phyloP scores from a whole-genome alignment of 2,329 filamentous ascomycete genomes.

The Cercospora sp. region DNA sequence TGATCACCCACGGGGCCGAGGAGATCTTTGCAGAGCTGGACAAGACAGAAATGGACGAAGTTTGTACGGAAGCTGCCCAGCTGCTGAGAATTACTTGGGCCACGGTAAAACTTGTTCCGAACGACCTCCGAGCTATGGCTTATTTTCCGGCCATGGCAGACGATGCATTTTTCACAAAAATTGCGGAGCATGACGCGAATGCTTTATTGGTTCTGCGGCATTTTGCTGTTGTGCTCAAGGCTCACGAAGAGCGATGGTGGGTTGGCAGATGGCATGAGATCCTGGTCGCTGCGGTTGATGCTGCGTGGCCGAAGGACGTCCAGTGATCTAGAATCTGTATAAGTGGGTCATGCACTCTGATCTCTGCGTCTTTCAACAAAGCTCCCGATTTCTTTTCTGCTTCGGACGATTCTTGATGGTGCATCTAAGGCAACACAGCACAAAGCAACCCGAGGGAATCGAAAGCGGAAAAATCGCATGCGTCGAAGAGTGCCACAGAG shows the following conservation, averaged over 20 bases:
- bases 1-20: not conserved
- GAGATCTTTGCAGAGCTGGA: slow-evolving; percentile 12
- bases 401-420: not conserved
- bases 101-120: slow-evolving; percentile 9
- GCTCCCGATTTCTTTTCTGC: not conserved
- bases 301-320: not conserved
- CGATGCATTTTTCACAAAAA: slow-evolving; percentile 28
- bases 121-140: slow-evolving; percentile 27
- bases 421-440: not conserved
- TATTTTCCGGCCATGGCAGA: slow-evolving; percentile 30
- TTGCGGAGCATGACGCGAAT: slow-evolving; percentile 24
- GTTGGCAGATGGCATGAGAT: slow-evolving; percentile 28
- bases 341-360: not conserved
- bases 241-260: slow-evolving; percentile 30
- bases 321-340: not conserved
- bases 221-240: slow-evolving; percentile 25
- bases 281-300: slow-evolving; percentile 25
- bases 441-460: not conserved
- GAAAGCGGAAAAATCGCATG: not conserved
- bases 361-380: not conserved
- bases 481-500: no score
- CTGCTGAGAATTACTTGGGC: slow-evolving; percentile 17
- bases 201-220: slow-evolving; percentile 28
- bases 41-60: slow-evolving; percentile 6
- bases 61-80: slow-evolving; percentile 14